A percentile compares a stretch with the other conserved stretches of the same genome.
These are phyloP conservation scores for Catunica adiposa DNA, from an alignment of 2,329 filamentous ascomycete species.

Conservation along the genomic window DNA sequence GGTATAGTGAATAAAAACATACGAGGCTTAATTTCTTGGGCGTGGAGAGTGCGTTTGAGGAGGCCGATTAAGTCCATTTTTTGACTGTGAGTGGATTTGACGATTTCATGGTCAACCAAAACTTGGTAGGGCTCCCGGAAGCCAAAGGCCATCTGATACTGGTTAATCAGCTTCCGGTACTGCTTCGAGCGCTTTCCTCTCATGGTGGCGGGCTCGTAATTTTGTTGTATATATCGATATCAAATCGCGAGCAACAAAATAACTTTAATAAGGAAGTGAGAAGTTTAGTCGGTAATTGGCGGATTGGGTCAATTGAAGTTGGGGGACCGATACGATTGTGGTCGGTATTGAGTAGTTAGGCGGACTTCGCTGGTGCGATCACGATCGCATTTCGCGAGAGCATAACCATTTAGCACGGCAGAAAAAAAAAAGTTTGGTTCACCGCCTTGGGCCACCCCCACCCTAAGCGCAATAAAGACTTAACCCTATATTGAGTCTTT, in stretches of 20 bases:
- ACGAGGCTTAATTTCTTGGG: constrained; percentile 62
- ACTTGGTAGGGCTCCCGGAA: constrained; percentile 94
- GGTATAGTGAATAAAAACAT: constrained; percentile 23
- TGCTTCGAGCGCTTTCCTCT: constrained; percentile 37
- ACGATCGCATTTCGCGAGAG: neutral
- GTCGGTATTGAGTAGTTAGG: neutral
- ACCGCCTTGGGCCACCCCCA: constrained; percentile 8
- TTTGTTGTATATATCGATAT: neutral
- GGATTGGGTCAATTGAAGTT: neutral
- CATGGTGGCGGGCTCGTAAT: constrained; percentile 20
- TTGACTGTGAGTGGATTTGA: constrained; percentile 64
- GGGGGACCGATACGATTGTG: neutral
- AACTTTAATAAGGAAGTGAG: too few relatives aligned
- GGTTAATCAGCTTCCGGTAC: constrained; percentile 74
- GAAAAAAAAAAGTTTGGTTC: constrained; percentile 14
- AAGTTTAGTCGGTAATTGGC: neutral
- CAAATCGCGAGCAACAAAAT: too few relatives aligned
- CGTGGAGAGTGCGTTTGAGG: constrained; percentile 70
- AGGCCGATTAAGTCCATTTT: constrained; percentile 76
- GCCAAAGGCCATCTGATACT: constrained; percentile 72
- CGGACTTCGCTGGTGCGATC: neutral
- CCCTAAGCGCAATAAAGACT: neutral
- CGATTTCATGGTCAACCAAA: constrained; percentile 70
- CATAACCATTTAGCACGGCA: constrained; percentile 12
- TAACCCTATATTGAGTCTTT: neutral